Evolutionary conservation across 2,329 filamentous ascomycete genomes (phyloP), one percentile per base, ranked within the genome.

Genomic region (Pyricularia sp.): DNA sequence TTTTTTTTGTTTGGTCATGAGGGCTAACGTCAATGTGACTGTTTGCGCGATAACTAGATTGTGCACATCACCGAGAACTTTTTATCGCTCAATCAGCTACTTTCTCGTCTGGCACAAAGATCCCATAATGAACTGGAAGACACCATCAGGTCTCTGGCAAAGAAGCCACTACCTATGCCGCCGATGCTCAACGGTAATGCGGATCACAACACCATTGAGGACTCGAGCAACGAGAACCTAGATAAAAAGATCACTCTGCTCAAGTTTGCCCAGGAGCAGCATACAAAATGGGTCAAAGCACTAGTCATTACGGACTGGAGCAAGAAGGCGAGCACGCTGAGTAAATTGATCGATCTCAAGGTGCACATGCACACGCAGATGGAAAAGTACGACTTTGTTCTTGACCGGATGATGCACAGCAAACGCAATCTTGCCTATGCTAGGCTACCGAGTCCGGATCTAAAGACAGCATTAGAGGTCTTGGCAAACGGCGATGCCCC

Each of bases 281-380:
- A 96, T 72, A 86, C 88, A 33, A 91, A 91, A 77, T 97, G 96
- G 81, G 91, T 96, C 74, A 97, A 99, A 77, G 84, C 93, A 8
- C 81, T 97, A 24, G 91, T 99, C 26, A 87, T 99, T 61, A 87
- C 89, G 1, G 89, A 94, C 76, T 99, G 94, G 94, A 90, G 89
- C 73, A 84, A 89, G 71, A 88, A 90, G 73, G 86, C 88, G 40
- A 82, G 86, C 53, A 86, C 89, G 70, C 90, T 97, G 70, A 89
- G 88, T 77, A 91, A 89, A 75, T 82, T 97, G 67, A 96, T 97
- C 69, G 93, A 97, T 72, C 78, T 99, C 68, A 90, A 89, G 72
- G 81, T 82, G 30, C 91, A 93, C 79, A 81, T 96, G 67, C 82
- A 86, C 66, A 77, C 79, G 65, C 83, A 89, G 70, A 81, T 86